A percentile compares a stretch with the other conserved stretches of the same genome.
Conservation (phyloP, 345 rosid species). For the Eutrema japonicum region DNA sequence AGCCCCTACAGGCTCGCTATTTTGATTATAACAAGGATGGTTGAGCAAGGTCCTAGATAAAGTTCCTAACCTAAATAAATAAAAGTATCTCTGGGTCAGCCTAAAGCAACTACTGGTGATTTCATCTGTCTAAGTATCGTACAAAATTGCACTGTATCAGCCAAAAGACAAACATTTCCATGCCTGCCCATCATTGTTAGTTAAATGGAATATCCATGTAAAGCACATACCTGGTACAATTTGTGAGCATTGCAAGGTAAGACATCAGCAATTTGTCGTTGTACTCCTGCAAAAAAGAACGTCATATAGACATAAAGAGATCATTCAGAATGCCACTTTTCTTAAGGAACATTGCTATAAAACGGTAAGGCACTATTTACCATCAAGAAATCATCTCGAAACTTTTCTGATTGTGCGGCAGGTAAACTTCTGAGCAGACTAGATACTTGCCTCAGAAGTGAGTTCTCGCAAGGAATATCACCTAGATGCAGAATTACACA, state of each 20-base stretch:
- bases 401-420: slow-evolving; percentile 88
- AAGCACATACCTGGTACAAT: slow-evolving; percentile 74
- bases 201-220: neutral
- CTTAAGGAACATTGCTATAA: neutral
- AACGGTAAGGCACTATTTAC: slow-evolving; percentile 48
- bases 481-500: slow-evolving; percentile 54
- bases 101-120: slow-evolving; percentile 7
- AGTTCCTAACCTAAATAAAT: neutral
- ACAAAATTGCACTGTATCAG: slow-evolving; percentile 5
- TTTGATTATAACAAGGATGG: slow-evolving; percentile 19
- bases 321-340: neutral
- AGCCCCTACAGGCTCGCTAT: slow-evolving; percentile 4
- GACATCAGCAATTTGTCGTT: slow-evolving; percentile 84
- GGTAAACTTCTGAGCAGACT: slow-evolving; percentile 95
- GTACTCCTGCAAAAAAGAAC: slow-evolving; percentile 67
- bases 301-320: neutral
- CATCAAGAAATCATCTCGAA: slow-evolving; percentile 95
- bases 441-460: slow-evolving; percentile 89
- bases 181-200: neutral
- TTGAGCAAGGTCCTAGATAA: slow-evolving; percentile 6
- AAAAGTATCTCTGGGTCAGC: slow-evolving; percentile 12
- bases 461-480: slow-evolving; percentile 89
- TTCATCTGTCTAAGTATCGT: neutral
- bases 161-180: neutral
- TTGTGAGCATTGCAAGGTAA: slow-evolving; percentile 93